These are phyloP conservation scores for Sugiyamaella chiloensis DNA, from an alignment of 805 yeast genomes.

Conservation along the genomic window DNA sequence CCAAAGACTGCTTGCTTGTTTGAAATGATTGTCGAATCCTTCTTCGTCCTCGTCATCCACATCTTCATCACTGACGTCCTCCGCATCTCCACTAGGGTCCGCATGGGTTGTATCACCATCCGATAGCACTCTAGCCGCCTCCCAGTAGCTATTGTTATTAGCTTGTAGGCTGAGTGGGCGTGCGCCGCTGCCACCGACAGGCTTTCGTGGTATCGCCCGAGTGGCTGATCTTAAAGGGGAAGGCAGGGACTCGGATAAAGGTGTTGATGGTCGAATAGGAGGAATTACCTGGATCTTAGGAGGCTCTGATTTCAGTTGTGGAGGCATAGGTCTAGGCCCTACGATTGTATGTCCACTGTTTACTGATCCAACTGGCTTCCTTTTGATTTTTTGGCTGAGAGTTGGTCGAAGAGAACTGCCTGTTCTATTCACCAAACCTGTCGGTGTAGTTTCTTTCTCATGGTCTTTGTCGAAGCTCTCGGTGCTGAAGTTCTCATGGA, in stretches of 20 bases:
- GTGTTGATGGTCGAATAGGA: neutral
- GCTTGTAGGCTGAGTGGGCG: conserved; percentile 5
- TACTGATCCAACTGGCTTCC: conserved; percentile 24
- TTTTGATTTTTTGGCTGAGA: neutral
- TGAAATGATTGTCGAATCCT: too few species aligned
- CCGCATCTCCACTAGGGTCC: too few species aligned
- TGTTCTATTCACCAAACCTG: neutral
- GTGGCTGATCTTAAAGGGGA: neutral
- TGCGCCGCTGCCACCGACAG: neutral
- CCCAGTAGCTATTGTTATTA: too few species aligned
- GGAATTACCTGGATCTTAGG: conserved; percentile 1
- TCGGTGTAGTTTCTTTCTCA: neutral
- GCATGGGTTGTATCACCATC: too few species aligned
- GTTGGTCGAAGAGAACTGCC: neutral
- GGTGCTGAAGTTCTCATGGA: conserved; percentile 17
- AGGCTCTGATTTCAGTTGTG: neutral
- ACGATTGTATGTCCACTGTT: neutral
- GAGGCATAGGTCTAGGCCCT: neutral
- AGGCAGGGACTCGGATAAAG: neutral
- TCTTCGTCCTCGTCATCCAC: neutral
- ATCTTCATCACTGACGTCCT: too few species aligned
- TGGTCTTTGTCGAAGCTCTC: conserved; percentile 8
- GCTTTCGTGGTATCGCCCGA: neutral
- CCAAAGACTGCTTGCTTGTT: too few species aligned
- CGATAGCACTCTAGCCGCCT: too few species aligned